Evolutionary conservation across 1,139 yeast species (phyloP).

Genomic region (Pichia kudriavzevii): DNA sequence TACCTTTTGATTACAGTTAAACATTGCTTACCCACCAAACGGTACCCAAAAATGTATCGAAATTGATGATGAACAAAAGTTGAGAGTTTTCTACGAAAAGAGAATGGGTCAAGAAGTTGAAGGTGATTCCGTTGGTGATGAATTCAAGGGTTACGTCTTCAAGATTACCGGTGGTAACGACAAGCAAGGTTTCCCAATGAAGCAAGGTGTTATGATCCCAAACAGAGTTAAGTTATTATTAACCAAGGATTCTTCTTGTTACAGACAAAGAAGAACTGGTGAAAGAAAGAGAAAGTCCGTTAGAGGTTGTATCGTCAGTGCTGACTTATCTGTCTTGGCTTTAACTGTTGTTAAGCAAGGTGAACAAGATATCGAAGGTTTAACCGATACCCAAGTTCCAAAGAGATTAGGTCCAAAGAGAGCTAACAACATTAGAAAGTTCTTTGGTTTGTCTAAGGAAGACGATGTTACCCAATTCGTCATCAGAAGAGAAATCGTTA

Average conservation of each 20-base stretch:
- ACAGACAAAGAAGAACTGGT: constrained; percentile 99
- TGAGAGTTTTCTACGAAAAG: constrained; percentile 98
- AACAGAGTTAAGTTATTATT: constrained; percentile 97
- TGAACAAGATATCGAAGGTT: constrained; percentile 90
- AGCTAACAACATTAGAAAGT: constrained; percentile 99
- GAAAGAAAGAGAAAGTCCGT: constrained; percentile 99
- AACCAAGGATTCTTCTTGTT: constrained; percentile 94
- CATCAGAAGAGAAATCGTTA: constrained; percentile 95
- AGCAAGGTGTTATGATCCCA: constrained; percentile 99
- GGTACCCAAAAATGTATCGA: constrained; percentile 98
- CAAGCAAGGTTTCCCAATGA: constrained; percentile 99
- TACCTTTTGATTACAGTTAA: constrained; percentile 49
- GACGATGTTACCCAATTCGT: constrained; percentile 92
- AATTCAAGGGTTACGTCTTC: constrained; percentile 98
- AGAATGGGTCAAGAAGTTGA: constrained; percentile 99
- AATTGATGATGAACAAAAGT: constrained; percentile 98
- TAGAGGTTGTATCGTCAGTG: constrained; percentile 98
- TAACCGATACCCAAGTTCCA: constrained; percentile 91
- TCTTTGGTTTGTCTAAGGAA: constrained; percentile 97
- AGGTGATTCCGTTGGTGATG: constrained; percentile 97
- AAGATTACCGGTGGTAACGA: constrained; percentile 99
- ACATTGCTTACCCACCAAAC: constrained; percentile 99
- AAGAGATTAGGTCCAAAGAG: constrained; percentile 99
- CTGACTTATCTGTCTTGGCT: constrained; percentile 93
- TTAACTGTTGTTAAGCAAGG: constrained; percentile 96